These are phyloP conservation scores for Misopates orontium DNA, from an alignment of 257 asterid genomes.

Conservation along the genomic window DNA sequence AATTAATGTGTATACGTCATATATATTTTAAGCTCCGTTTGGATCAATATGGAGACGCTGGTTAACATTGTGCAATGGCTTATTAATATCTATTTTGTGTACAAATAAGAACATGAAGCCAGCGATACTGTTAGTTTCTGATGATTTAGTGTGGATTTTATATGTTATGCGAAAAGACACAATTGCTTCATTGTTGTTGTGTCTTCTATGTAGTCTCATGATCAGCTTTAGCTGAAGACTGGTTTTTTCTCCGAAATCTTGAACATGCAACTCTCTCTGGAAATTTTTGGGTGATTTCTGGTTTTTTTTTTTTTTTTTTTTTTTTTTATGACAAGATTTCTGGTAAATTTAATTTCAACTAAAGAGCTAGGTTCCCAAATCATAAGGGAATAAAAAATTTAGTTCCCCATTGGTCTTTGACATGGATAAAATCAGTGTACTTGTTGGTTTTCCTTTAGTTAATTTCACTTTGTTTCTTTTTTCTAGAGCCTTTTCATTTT, in stretches of 20 bases:
- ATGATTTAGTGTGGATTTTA: conserved; percentile 10
- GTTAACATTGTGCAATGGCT: conserved; percentile 20
- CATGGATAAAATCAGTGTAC: no score
- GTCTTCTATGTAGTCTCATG: conserved; percentile 17
- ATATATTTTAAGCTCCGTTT: conserved; percentile 19
- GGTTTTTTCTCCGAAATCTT: background rate
- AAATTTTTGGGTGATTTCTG: background rate
- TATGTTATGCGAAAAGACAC: conserved; percentile 1
- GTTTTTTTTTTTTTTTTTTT: no score
- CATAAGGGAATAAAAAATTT: no score
- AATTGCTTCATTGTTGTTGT: conserved; percentile 11
- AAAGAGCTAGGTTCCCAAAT: no score
- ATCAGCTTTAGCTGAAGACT: conserved; percentile 5
- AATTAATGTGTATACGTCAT: conserved; percentile 14
- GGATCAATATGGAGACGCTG: conserved; percentile 21
- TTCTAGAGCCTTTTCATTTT: no score
- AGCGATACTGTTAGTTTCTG: conserved; percentile 12
- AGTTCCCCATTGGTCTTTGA: no score
- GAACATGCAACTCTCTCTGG: background rate
- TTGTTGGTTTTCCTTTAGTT: no score
- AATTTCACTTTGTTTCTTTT: no score
- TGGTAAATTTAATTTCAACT: no score
- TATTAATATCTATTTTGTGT: no score
- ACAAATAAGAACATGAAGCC: background rate
- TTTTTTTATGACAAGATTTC: no score